Evolutionary conservation across 2,329 filamentous ascomycete species (phyloP), one percentile per base, ranked within the genome.

Genomic region (Hymenotorrendiella dingleyae): DNA sequence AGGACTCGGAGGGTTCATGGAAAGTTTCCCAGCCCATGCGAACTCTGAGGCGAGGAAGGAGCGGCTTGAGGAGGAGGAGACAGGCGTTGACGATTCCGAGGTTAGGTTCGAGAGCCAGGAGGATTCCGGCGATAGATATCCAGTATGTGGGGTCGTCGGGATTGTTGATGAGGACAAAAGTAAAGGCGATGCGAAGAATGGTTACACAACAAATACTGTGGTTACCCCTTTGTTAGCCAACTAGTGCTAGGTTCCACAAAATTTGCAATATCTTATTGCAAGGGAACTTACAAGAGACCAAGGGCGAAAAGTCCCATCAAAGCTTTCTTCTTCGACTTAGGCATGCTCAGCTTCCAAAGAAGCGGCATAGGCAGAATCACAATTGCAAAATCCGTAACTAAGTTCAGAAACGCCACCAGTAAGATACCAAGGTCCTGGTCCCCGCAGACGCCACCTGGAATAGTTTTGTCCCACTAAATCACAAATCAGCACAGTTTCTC

Each of bases 381-480:
- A 10, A 35, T 35, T 6, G 22, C n/a, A 16, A 35, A 17, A 22
- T 35, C 32, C 16, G 32, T 35, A 16, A 35, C n/a, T 20, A 35
- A n/a, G 32, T 35, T 35, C 7, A 35, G n/a, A 22, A 35, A 35
- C 2, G 32, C 32, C n/a, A 35, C 32, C 17, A 35, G 32, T 21
- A 35, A n/a, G 10, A 35, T 35, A 7, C 17, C 32, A 6, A 35
- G 32, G 17, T 8, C 22, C n/a, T 35, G 32, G n/a, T 35, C n/a
- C 11, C 32, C 32, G 12, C 17, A 35, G 16, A 21, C 19, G 16
- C 32, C 32, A 35, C 32, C 32, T 14, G 20, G 8, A 11, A 35
- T 35, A 9, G 32, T 35, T 14, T 35, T 35, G 17, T 35, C 32
- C 32, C 32, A 35, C 19, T n/a, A n/a, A n/a, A n/a, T n/a, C n/a